Conservation (phyloP, 495 filamentous ascomycete genomes). For the Chaetomidium leptoderma region DNA sequence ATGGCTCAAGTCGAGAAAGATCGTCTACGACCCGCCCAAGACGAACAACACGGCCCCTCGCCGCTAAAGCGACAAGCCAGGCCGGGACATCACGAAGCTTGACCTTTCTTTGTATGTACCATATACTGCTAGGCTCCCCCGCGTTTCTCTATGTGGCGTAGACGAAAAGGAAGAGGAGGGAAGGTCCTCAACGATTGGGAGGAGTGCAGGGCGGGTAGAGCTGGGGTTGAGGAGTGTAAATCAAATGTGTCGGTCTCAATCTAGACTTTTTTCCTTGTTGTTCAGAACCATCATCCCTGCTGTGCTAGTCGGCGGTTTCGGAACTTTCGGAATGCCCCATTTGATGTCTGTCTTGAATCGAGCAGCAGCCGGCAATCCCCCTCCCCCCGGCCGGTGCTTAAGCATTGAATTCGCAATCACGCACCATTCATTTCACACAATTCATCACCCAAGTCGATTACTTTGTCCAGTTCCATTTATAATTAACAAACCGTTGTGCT, state of each 20-base stretch:
- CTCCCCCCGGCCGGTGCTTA: neutral
- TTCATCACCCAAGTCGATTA: neutral
- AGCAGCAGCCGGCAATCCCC: too few relatives aligned
- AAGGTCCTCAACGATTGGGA: slow-evolving; percentile 8
- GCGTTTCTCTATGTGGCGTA: slow-evolving; percentile 35
- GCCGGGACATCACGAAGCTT: slow-evolving; percentile 15
- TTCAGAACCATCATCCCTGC: neutral
- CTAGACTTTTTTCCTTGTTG: slow-evolving; percentile 26
- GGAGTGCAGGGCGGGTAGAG: slow-evolving; percentile 16
- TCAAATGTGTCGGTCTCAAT: slow-evolving; percentile 36
- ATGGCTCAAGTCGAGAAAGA: slow-evolving; percentile 88
- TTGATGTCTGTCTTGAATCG: neutral
- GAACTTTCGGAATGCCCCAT: neutral
- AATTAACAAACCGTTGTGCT: too few relatives aligned
- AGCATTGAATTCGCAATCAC: neutral
- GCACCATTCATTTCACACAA: neutral
- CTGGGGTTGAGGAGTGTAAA: slow-evolving; percentile 35
- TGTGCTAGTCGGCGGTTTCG: neutral
- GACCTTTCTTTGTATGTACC: slow-evolving; percentile 41
- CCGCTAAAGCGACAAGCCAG: slow-evolving; percentile 28
- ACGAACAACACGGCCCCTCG: slow-evolving; percentile 32
- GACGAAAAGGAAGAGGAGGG: slow-evolving; percentile 31
- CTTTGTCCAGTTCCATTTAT: neutral
- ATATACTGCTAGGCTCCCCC: slow-evolving; percentile 39
- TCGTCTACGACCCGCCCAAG: slow-evolving; percentile 79